phyloP scores from a whole-genome alignment of 2,329 filamentous ascomycete species.

The Pezicula radicicola region DNA sequence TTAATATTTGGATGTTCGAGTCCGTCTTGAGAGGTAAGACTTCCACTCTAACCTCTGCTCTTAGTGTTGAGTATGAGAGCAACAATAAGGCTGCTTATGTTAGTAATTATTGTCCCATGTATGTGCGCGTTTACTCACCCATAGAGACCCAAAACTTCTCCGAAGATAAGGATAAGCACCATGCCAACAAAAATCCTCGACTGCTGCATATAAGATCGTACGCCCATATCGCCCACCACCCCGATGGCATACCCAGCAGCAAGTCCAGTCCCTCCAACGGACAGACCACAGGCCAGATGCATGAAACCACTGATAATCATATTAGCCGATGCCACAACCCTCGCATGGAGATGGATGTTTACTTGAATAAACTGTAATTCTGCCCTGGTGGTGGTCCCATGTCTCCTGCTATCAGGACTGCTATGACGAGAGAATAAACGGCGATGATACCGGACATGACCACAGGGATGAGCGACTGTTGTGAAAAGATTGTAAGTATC shows the following conservation, averaged over 20 bases:
- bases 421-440: slow-evolving; percentile 95
- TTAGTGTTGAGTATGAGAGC: slow-evolving; percentile 91
- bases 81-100: slow-evolving; percentile 71
- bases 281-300: slow-evolving; percentile 87
- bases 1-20: neutral
- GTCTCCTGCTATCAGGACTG: slow-evolving; percentile 91
- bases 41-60: slow-evolving; percentile 28
- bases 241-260: slow-evolving; percentile 97
- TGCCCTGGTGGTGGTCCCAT: slow-evolving; percentile 67
- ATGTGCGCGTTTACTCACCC: slow-evolving; percentile 59
- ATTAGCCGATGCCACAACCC: slow-evolving; percentile 5
- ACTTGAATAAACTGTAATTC: slow-evolving; percentile 82
- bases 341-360: slow-evolving; percentile 27
- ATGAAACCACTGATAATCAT: slow-evolving; percentile 68
- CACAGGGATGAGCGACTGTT: slow-evolving; percentile 76
- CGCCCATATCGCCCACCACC: slow-evolving; percentile 89
- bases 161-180: slow-evolving; percentile 98
- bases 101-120: slow-evolving; percentile 4
- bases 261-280: slow-evolving; percentile 87
- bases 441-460: slow-evolving; percentile 99
- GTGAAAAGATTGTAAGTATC: slow-evolving; percentile 1
- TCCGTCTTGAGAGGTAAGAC: too few relatives aligned
- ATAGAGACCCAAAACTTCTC: slow-evolving; percentile 94
- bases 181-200: slow-evolving; percentile 96
- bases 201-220: slow-evolving; percentile 94